A percentile compares a stretch with the other conserved stretches of the same genome.
These are phyloP conservation scores for Eucalyptus sp. DNA, from an alignment of 345 rosid genomes.

Conservation along the genomic window DNA sequence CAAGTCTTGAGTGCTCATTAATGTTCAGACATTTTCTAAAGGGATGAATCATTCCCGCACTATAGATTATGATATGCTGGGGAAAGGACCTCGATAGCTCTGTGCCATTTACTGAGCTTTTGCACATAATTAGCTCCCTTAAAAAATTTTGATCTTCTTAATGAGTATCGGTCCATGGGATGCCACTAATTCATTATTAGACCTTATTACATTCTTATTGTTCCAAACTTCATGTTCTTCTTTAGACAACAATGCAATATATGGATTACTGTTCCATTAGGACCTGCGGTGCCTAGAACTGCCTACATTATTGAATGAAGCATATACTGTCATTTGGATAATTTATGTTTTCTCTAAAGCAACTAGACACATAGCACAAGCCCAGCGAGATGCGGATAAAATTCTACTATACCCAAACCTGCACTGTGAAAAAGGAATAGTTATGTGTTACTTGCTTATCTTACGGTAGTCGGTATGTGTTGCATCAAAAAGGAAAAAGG, in stretches of 20 bases:
- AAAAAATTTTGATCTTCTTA: neutral
- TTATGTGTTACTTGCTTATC: neutral
- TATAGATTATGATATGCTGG: neutral
- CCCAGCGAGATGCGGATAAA: neutral
- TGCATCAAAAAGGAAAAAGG: neutral
- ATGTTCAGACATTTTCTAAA: neutral
- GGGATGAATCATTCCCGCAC: neutral
- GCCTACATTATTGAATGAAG: neutral
- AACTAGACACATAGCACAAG: neutral
- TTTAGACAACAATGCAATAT: neutral
- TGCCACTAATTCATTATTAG: neutral
- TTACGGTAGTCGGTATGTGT: neutral
- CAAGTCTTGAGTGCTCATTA: neutral
- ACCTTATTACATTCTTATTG: neutral
- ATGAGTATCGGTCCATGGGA: neutral
- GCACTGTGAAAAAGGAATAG: neutral
- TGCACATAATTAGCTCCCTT: neutral
- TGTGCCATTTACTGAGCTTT: neutral
- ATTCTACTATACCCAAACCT: neutral
- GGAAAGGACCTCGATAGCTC: neutral
- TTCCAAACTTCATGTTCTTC: neutral
- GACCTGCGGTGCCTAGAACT: neutral
- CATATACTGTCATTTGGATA: neutral
- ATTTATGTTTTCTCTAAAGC: neutral
- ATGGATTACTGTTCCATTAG: neutral